Base-by-base conservation (phyloP, 1,139 yeast genomes). In the Saccharomyces hybrid region DNA sequence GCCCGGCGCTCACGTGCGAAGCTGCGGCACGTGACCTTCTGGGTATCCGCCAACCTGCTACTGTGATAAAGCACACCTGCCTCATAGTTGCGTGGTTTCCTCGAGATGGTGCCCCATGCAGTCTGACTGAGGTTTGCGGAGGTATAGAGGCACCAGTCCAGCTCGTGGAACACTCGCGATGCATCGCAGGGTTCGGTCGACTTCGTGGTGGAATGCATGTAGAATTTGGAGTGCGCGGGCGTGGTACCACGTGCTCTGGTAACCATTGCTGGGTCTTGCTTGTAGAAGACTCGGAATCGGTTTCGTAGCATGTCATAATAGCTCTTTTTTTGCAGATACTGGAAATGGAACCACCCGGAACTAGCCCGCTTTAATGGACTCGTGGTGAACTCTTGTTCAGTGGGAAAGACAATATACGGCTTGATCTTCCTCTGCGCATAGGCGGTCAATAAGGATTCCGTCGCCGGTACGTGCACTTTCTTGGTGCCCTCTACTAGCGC, bases 91-190 rank as follows among this genome's bases (percentile, higher is more conserved):
- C 64, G 58, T 57, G 63, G 59, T 48, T 54, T 51, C 2, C 57
- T 48, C 1, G 55, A 53, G 3, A 47, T 16, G 25, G 70, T 71
- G 0, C 91, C 91, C 90, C 90, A 84, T 0, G 90, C 90, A 57
- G 81, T 84, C 53, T 78, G 77, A 28, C 88, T 82, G 38, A 84
- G 63, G 63, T 85, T 85, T 46, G 84, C 84, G 55, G 88, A 82
- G 1, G 88, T 83, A 66, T 83, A 73, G n/a, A 83, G 61, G 14
- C 81, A 77, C 89, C 90, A 85, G 53, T 78, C 76, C 2, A 83
- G 61, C 1, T 80, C 68, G 26, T 70, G 25, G 5, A 50, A 34
- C 1, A 76, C 63, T 60, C 80, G 81, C 16, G 25, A 34, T 6
- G 51, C 52, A 2, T 48, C 44, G 9, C 31, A 50, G 9, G 28